Conservation (phyloP, 805 yeast species). For the Wickerhamomyces bisporus region DNA sequence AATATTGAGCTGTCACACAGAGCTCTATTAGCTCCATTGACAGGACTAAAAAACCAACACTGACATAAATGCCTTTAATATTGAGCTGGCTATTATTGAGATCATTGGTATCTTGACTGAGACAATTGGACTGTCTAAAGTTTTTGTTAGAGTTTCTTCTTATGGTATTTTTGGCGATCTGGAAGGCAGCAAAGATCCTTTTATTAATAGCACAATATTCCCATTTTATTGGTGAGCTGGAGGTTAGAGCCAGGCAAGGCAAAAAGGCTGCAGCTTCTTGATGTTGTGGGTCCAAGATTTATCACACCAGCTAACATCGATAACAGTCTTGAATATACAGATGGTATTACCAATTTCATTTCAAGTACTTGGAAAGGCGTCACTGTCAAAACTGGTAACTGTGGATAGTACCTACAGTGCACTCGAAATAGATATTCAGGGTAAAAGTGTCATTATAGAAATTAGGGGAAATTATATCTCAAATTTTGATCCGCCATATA, state of each 20-base stretch:
- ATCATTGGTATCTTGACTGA: slow-evolving; percentile 17
- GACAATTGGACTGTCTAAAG: slow-evolving; percentile 4
- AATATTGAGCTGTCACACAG: slow-evolving; percentile 30
- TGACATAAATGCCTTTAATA: slow-evolving; percentile 32
- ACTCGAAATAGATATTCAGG: not conserved
- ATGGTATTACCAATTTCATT: slow-evolving; percentile 9
- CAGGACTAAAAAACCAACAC: slow-evolving; percentile 39
- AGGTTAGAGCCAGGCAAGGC: slow-evolving; percentile 31
- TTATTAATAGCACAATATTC: slow-evolving; percentile 33
- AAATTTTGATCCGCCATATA: slow-evolving; percentile 37
- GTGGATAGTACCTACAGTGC: not conserved
- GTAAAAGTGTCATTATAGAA: slow-evolving; percentile 28
- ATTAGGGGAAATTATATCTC: slow-evolving; percentile 33
- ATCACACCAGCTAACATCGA: not conserved
- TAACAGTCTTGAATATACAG: not conserved
- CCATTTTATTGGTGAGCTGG: slow-evolving; percentile 37
- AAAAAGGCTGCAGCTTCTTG: slow-evolving; percentile 36
- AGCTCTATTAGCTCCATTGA: slow-evolving; percentile 43
- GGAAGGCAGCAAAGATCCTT: slow-evolving; percentile 18
- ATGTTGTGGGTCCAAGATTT: slow-evolving; percentile 40
- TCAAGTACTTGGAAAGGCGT: slow-evolving; percentile 17
- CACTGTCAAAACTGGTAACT: slow-evolving; percentile 8
- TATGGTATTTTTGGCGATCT: slow-evolving; percentile 28
- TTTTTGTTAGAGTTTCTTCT: slow-evolving; percentile 32
- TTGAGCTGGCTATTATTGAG: slow-evolving; percentile 54